Evolutionary conservation across 2,329 filamentous ascomycete species (phyloP).

Genomic region (Beauveria caledonica): DNA sequence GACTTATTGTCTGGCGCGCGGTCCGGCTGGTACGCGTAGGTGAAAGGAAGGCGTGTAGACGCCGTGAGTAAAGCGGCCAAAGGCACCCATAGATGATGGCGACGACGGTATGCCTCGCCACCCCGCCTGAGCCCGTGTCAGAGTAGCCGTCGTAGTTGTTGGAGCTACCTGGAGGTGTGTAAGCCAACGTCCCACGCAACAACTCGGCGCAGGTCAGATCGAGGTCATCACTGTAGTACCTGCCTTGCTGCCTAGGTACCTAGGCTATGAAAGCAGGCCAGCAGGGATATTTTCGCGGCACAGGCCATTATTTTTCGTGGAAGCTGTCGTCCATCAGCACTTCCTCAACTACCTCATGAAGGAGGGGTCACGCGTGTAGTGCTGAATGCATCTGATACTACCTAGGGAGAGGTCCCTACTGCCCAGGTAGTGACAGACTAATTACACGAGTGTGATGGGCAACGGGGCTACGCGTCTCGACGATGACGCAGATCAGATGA

Average conservation of each 20-base stretch:
- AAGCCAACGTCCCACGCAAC: not conserved
- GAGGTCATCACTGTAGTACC: not conserved
- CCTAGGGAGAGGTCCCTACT: too few relatives aligned
- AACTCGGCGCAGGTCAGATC: not conserved
- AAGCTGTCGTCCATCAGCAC: too few relatives aligned
- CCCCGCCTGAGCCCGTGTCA: not conserved
- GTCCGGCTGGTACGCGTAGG: slow-evolving; percentile 18
- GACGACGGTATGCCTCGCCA: not conserved
- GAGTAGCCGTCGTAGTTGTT: not conserved
- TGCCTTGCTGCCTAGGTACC: too few relatives aligned
- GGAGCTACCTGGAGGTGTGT: not conserved
- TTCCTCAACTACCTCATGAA: too few relatives aligned
- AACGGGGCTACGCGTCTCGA: not conserved
- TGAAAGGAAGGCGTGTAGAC: slow-evolving; percentile 16
- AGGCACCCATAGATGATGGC: slow-evolving; percentile 15
- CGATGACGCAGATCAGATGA: not conserved
- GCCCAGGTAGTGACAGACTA: too few relatives aligned
- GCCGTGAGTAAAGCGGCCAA: slow-evolving; percentile 18
- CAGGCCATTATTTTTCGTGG: too few relatives aligned
- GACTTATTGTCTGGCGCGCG: slow-evolving; percentile 17
- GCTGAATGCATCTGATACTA: too few relatives aligned
- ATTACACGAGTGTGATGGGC: too few relatives aligned
- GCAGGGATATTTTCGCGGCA: too few relatives aligned
- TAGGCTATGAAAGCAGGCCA: too few relatives aligned
- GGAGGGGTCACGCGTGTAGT: too few relatives aligned